Evolutionary conservation across 176 grass and related monocot species (phyloP).

Genomic region (Chloris gayana): DNA sequence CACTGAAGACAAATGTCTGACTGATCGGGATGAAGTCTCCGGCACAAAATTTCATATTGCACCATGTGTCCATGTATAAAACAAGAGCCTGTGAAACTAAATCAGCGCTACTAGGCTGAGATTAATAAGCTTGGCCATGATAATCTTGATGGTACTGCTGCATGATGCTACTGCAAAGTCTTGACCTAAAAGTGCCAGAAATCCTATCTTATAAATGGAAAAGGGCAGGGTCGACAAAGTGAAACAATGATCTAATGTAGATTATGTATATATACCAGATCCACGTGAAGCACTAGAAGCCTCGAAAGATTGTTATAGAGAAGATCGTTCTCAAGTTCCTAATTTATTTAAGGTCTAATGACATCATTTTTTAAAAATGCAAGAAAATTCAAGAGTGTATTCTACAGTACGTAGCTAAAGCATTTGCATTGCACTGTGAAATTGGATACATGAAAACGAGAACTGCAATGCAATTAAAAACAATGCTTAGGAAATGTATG

Average conservation of each 20-base stretch:
- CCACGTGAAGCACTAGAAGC: neutral
- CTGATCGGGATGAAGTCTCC: neutral
- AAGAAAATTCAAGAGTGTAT: neutral
- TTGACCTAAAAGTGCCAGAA: neutral
- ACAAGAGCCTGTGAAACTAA: neutral
- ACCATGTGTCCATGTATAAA: neutral
- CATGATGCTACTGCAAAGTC: neutral
- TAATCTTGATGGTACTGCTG: neutral
- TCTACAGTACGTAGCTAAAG: neutral
- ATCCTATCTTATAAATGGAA: neutral
- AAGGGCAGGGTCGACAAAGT: neutral
- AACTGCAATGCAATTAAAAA: neutral
- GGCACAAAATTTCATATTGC: neutral
- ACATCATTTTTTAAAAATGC: neutral
- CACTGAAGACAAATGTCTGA: neutral
- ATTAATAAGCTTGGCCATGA: constrained; percentile 7
- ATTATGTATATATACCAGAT: neutral
- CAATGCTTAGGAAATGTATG: neutral
- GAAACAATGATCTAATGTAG: neutral
- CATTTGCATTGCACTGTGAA: neutral
- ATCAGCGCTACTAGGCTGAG: neutral
- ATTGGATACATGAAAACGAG: neutral
- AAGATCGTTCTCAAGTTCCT: neutral
- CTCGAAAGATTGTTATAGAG: neutral
- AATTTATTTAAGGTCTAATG: constrained; percentile 11